These are phyloP conservation scores for Mortierella alpina DNA, from an alignment of 192 early-diverging fungal genomes.

Conservation along the genomic window DNA sequence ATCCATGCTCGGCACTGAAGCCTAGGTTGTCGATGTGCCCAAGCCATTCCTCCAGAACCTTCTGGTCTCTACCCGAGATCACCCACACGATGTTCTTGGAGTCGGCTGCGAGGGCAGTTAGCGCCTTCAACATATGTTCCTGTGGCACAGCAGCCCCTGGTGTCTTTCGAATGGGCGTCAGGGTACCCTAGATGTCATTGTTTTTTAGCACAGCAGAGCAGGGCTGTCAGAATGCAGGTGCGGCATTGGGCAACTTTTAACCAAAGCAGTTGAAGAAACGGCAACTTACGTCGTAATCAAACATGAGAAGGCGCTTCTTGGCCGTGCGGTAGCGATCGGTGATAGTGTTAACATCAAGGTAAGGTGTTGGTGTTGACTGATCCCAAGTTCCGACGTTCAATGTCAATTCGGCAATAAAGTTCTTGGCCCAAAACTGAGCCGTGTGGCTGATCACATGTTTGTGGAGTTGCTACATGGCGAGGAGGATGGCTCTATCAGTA, in stretches of 20 bases:
- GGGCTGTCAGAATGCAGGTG: background rate
- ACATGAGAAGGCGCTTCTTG: constrained; percentile 85
- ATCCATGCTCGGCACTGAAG: constrained; percentile 94
- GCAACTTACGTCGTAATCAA: constrained; percentile 89
- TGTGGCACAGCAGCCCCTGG: constrained; percentile 86
- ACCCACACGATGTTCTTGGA: constrained; percentile 89
- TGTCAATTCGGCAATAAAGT: constrained; percentile 83
- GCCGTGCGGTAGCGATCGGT: constrained; percentile 64
- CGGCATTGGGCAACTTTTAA: background rate
- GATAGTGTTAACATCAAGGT: constrained; percentile 50
- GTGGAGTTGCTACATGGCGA: constrained; percentile 69
- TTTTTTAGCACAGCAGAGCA: background rate
- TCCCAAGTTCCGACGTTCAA: constrained; percentile 56
- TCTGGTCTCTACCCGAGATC: constrained; percentile 92
- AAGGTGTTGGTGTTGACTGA: constrained; percentile 60
- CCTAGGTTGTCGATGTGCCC: constrained; percentile 82
- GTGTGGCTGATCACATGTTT: constrained; percentile 86
- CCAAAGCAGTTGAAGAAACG: background rate
- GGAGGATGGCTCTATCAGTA: background rate
- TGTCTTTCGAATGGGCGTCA: constrained; percentile 90
- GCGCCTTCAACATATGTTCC: constrained; percentile 80
- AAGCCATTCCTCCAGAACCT: constrained; percentile 86
- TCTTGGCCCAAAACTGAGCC: constrained; percentile 87
- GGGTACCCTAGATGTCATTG: constrained; percentile 75
- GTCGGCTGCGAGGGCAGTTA: constrained; percentile 77